A percentile compares a stretch with the other conserved stretches of the same genome.
phyloP scores from a whole-genome alignment of 768 basidiomycete genomes.

The Peribolospora kevripleyi region DNA sequence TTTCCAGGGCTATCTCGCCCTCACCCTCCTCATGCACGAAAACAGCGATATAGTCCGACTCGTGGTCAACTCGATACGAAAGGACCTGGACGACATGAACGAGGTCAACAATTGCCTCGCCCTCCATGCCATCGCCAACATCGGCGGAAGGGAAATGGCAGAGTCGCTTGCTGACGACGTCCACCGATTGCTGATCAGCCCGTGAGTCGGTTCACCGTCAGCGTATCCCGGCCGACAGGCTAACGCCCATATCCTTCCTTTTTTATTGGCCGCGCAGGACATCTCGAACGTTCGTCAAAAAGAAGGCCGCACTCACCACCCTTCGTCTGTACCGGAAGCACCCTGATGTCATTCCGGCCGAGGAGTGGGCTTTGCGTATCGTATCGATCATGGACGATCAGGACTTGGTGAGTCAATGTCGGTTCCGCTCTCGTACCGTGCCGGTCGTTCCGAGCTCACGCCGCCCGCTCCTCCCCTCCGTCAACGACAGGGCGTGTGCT shows the following conservation, averaged over 20 bases:
- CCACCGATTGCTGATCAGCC: constrained; percentile 77
- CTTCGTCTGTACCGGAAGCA: constrained; percentile 87
- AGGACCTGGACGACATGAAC: constrained; percentile 81
- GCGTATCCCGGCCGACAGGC: constrained; percentile 11
- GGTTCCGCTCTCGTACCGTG: not conserved
- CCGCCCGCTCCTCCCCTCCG: too few relatives aligned
- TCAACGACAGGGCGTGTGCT: constrained; percentile 51
- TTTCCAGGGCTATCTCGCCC: constrained; percentile 75
- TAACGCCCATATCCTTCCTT: not conserved
- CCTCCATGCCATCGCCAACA: constrained; percentile 90
- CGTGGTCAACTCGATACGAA: constrained; percentile 93
- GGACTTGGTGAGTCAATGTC: constrained; percentile 35
- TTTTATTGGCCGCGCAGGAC: constrained; percentile 32
- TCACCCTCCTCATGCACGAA: constrained; percentile 94
- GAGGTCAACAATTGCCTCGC: constrained; percentile 92
- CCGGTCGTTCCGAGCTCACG: too few relatives aligned
- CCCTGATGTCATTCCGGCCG: constrained; percentile 72
- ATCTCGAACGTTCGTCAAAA: constrained; percentile 84
- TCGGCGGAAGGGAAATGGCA: constrained; percentile 95
- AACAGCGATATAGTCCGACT: constrained; percentile 89
- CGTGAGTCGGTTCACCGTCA: constrained; percentile 29
- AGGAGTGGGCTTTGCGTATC: constrained; percentile 86
- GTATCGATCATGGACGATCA: constrained; percentile 86
- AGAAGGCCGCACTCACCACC: constrained; percentile 87
- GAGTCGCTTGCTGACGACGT: constrained; percentile 84